Conservation (phyloP, 2,329 filamentous ascomycete species). For the Hymenoscyphus infarciens region DNA sequence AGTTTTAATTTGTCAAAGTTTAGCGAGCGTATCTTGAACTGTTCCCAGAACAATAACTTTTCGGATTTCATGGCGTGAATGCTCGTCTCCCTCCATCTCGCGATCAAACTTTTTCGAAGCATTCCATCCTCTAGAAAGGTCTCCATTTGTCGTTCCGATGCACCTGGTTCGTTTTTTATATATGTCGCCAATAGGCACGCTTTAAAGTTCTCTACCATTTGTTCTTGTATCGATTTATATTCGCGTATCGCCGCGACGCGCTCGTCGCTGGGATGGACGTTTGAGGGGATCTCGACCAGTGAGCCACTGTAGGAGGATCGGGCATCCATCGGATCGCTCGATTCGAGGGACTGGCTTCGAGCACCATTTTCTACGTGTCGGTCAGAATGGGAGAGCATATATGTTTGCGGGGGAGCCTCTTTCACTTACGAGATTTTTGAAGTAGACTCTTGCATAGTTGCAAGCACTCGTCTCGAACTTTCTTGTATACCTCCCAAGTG, state of each 20-base stretch:
- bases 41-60: constrained; percentile 43
- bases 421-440: constrained; percentile 39
- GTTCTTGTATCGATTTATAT: constrained; percentile 44
- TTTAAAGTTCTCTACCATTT: constrained; percentile 41
- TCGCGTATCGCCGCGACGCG: constrained; percentile 42
- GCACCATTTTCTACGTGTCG: constrained; percentile 21
- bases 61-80: constrained; percentile 37
- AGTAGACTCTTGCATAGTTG: constrained; percentile 41
- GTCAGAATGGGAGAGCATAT: constrained; percentile 4
- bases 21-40: constrained; percentile 46
- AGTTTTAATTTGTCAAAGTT: constrained; percentile 45
- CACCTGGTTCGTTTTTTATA: constrained; percentile 43
- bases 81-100: constrained; percentile 43
- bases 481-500: constrained; percentile 44
- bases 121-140: constrained; percentile 42
- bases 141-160: constrained; percentile 43
- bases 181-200: constrained; percentile 45
- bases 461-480: constrained; percentile 41
- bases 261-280: constrained; percentile 26
- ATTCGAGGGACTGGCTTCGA: constrained; percentile 26
- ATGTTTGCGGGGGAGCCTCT: neutral
- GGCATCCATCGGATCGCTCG: constrained; percentile 23
- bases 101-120: constrained; percentile 43
- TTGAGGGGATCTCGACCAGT: constrained; percentile 30
- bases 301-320: constrained; percentile 26